Conservation (phyloP, 2,329 filamentous ascomycete genomes). For the Calonectria honghensis region DNA sequence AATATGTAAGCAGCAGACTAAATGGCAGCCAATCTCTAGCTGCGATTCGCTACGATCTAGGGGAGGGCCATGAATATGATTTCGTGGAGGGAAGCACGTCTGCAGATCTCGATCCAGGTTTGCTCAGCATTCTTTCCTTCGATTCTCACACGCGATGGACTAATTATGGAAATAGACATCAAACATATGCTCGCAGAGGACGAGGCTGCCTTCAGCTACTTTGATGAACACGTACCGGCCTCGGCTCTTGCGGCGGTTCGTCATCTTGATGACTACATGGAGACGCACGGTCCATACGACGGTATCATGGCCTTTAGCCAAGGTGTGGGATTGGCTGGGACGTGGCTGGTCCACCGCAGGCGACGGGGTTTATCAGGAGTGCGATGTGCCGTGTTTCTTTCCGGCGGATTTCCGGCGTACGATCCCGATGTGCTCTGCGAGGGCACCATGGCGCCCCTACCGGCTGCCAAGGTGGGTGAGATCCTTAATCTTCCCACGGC, state of each 20-base stretch:
- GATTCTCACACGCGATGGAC: neutral
- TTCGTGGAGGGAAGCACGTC: constrained; percentile 23
- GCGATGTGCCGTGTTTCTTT: constrained; percentile 16
- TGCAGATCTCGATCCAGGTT: constrained; percentile 17
- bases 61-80: constrained; percentile 9
- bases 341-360: constrained; percentile 19
- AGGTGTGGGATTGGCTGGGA: constrained; percentile 8
- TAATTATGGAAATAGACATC: neutral
- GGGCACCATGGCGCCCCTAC: constrained; percentile 12
- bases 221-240: constrained; percentile 2
- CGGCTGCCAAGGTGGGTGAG: constrained; percentile 14
- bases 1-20: neutral
- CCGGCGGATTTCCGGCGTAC: constrained; percentile 6
- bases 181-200: constrained; percentile 18
- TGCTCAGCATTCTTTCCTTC: neutral
- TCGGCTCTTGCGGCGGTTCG: constrained; percentile 9
- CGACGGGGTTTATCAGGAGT: constrained; percentile 4
- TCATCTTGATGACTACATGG: constrained; percentile 9
- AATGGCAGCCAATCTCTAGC: neutral
- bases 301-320: constrained; percentile 19
- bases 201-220: constrained; percentile 19
- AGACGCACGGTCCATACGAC: constrained; percentile 18
- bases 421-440: constrained; percentile 14
- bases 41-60: constrained; percentile 17
- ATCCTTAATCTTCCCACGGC: constrained; percentile 24